Evolutionary conservation across 768 basidiomycete species (phyloP), one percentile per base, ranked within the genome.

Genomic region (Boletus sp.): DNA sequence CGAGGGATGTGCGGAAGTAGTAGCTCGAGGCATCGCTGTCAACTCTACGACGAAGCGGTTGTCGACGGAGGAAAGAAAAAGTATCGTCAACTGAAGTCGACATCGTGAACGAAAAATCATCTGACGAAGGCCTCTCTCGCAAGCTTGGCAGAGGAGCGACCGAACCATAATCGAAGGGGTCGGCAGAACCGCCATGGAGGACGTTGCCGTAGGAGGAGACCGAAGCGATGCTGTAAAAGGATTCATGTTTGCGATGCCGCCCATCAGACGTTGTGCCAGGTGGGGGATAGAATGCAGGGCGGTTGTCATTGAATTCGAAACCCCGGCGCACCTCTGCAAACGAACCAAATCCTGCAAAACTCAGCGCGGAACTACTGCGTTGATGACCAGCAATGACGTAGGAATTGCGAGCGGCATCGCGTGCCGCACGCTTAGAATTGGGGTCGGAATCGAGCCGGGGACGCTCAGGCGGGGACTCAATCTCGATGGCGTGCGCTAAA

Each of bases 1-100:
- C 38, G 7, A 63, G 55, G 0, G 71, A 60, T 1, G 61, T 47
- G 9, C 64, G 70, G 79, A 87, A 87, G 61, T 87, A 90, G 72
- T 89, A 90, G 65, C 85, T 89, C 0, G 88, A 89, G 0, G 84
- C 79, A 60, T 91, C 88, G 51, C 87, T 90, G 29, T 87, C 88
- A 13, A 88, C 82, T 10, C 88, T 80, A 40, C 67, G 73, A 32
- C 80, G 77, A 25, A 68, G 75, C 2, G 66, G 66, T 49, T 71
- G 69, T 23, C 62, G 60, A 47, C 66, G 69, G 27, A 78, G 64
- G 75, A 87, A 90, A 0, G 82, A 82, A 67, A 91, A 90, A 0
- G 88, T 90, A 54, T 90, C 88, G 37, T 90, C 88, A 7, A 88
- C 75, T 1, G 74, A 65, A 30, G 68, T 68, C 6, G 77, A 77